Conservation (phyloP, 345 rosid species). For the Populus ilicifolia region DNA sequence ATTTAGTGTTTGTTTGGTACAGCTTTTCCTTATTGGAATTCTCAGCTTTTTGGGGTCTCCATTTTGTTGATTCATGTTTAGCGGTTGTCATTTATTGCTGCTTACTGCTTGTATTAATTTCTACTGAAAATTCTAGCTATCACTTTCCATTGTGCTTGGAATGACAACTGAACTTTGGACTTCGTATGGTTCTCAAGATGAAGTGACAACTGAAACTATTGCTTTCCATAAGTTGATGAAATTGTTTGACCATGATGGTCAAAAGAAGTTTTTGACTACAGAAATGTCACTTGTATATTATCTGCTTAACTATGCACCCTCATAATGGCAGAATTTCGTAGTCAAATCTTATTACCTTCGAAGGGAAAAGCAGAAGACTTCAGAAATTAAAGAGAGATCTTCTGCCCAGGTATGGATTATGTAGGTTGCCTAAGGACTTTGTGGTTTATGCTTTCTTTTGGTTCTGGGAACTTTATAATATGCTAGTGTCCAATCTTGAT, state of each 20-base stretch:
- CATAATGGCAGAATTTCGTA: slow-evolving; percentile 55
- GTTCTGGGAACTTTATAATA: too few relatives aligned
- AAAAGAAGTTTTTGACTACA: neutral
- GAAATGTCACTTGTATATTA: neutral
- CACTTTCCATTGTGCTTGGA: neutral
- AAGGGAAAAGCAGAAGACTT: slow-evolving; percentile 67
- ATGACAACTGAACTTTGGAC: neutral
- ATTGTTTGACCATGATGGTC: neutral
- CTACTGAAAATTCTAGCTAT: neutral
- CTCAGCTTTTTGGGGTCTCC: neutral
- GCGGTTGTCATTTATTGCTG: neutral
- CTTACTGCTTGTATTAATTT: neutral
- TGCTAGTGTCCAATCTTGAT: too few relatives aligned
- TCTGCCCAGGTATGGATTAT: slow-evolving; percentile 58
- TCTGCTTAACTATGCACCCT: neutral
- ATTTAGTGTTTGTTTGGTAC: neutral
- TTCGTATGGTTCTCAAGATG: neutral
- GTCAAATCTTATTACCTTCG: slow-evolving; percentile 66
- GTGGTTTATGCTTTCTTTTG: too few relatives aligned
- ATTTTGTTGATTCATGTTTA: neutral
- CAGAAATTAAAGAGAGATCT: slow-evolving; percentile 65
- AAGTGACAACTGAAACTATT: neutral
- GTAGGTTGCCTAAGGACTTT: neutral
- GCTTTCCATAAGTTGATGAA: neutral
- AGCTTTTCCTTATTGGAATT: neutral